Evolutionary conservation across 495 filamentous ascomycete genomes (phyloP).

Genomic region (Penicillium daleae): DNA sequence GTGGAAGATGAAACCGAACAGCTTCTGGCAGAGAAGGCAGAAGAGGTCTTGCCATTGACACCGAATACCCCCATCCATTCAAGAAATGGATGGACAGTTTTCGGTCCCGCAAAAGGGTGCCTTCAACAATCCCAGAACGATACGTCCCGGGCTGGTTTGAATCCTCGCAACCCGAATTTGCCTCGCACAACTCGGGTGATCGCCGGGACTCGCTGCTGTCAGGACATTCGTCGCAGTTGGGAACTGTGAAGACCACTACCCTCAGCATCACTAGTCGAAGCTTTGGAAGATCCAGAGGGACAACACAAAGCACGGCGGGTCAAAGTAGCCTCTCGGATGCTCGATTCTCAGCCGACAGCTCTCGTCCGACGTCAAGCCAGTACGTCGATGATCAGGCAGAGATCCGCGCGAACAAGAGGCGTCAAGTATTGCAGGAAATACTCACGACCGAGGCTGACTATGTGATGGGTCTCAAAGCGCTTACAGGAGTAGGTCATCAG

Average conservation of each 20-base stretch:
- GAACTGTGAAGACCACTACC: constrained; percentile 75
- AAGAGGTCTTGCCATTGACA: constrained; percentile 7
- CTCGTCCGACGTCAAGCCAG: constrained; percentile 52
- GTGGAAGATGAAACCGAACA: constrained; percentile 22
- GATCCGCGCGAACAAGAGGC: constrained; percentile 71
- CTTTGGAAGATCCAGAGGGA: constrained; percentile 60
- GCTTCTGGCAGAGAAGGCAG: constrained; percentile 1
- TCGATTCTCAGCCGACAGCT: constrained; percentile 70
- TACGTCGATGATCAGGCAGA: constrained; percentile 71
- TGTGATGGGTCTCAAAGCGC: constrained; percentile 79
- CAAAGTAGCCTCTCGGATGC: constrained; percentile 58
- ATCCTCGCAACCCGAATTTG: constrained; percentile 36
- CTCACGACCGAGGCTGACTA: constrained; percentile 87
- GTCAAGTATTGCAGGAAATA: constrained; percentile 80
- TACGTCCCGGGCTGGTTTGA: constrained; percentile 51
- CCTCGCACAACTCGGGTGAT: constrained; percentile 26
- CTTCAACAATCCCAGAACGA: constrained; percentile 30
- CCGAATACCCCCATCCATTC: constrained; percentile 41
- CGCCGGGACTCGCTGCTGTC: constrained; percentile 48
- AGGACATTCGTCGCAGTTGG: constrained; percentile 74
- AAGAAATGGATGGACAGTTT: constrained; percentile 61
- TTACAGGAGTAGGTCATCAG: constrained; percentile 70
- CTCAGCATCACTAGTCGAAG: constrained; percentile 73
- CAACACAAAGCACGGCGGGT: constrained; percentile 53
- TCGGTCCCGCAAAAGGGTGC: constrained; percentile 40